Evolutionary conservation across 495 filamentous ascomycete genomes (phyloP), one percentile per base, ranked within the genome.

Genomic region (Tuber microsphaerosporum): DNA sequence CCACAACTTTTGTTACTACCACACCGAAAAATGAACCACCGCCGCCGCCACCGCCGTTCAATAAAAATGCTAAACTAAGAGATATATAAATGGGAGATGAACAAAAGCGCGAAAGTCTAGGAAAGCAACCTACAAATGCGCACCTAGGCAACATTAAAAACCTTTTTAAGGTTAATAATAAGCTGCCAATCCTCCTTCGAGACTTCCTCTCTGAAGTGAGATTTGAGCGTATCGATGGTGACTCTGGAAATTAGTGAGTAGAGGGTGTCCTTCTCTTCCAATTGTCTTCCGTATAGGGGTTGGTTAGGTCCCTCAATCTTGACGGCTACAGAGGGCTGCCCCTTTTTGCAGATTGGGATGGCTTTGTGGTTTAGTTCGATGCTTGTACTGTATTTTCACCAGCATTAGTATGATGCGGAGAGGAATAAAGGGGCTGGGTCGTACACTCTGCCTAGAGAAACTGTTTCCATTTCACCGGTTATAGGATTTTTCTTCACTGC

Each of bases 321-420:
- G 85, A 99, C 88, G 39, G 95, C 95, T 22, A 98, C 95, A 9
- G 94, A 97, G 45, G 95, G 96, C 81, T 97, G 93, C 75, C 94
- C 96, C 85, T 93, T 94, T 86, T 98, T 99, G 86, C 92, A 94
- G 70, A 97, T 86, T 17, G 86, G 88, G 80, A 99, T 90, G 71
- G 94, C 88, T 86, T 98, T 99, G 89, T 98, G 96, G 77, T 99
- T 96, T 83, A 96, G 91, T 84, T 98, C 94, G 84, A 99, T 98
- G 14, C 91, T 93, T 77, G 92, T 90, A 22, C 94, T 97, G 81
- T 65, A 34, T 65, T 65, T 73, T n/a, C 26, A 76, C 61, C 20
- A 45, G 19, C 41, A 74, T 75, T 70, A 80, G 76, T 3, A 70
- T 73, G 43, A 20, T 39, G 34, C 73, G 73, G 48, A 22, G 39